Evolutionary conservation across 257 asterid genomes (phyloP).

Genomic region (Paulownia fortunei): DNA sequence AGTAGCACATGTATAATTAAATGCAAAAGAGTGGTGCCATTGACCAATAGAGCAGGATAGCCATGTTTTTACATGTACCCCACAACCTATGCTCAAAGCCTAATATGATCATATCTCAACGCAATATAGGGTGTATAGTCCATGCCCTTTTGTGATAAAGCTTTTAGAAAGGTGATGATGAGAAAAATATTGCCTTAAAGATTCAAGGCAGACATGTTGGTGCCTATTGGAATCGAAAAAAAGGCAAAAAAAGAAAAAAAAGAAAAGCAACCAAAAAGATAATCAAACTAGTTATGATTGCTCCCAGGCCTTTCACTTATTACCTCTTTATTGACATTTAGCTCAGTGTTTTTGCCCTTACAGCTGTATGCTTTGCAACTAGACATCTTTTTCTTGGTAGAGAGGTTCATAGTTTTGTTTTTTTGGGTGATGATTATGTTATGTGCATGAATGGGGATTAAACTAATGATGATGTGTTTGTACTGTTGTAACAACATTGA

Average conservation of each 20-base stretch:
- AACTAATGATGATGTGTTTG: not conserved
- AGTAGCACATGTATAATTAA: not conserved
- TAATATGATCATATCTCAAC: conserved; percentile 27
- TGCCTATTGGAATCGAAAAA: conserved; percentile 35
- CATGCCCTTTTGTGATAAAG: conserved; percentile 40
- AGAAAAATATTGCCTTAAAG: conserved; percentile 28
- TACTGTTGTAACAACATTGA: not conserved
- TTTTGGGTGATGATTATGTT: no score
- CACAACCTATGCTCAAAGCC: conserved; percentile 42
- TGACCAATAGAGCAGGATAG: conserved; percentile 33
- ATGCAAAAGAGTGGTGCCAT: conserved; percentile 34
- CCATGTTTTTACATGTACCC: conserved; percentile 31
- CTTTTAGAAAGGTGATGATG: conserved; percentile 46
- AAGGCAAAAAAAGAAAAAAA: conserved; percentile 1
- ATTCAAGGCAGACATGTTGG: conserved; percentile 41
- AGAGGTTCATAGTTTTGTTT: not conserved
- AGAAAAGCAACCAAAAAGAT: conserved; percentile 46
- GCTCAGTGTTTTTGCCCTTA: conserved; percentile 37
- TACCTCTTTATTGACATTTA: conserved; percentile 43
- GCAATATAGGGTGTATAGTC: not conserved
- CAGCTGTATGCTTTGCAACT: conserved; percentile 54
- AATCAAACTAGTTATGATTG: conserved; percentile 72
- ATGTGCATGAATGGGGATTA: conserved; percentile 23
- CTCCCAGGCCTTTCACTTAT: conserved; percentile 34
- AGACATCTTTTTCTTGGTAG: conserved; percentile 28